phyloP scores from a whole-genome alignment of 345 rosid genomes.

The Lepidium sativum region DNA sequence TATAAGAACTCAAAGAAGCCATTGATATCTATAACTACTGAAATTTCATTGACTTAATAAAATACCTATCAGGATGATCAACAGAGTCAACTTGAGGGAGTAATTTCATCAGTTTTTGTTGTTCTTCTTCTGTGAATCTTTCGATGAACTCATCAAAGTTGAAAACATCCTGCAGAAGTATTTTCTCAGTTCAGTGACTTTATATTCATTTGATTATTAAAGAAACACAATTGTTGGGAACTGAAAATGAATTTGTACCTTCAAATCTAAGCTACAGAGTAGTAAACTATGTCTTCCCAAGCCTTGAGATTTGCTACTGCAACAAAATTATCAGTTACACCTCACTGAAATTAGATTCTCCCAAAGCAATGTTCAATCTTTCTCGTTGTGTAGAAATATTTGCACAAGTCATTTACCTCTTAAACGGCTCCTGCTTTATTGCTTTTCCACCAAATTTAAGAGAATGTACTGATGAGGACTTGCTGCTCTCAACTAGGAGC shows the following conservation, averaged over 20 bases:
- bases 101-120: conserved; percentile 56
- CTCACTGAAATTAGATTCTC: not conserved
- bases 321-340: conserved; percentile 10
- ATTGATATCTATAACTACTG: not conserved
- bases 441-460: conserved; percentile 17
- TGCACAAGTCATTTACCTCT: conserved; percentile 42
- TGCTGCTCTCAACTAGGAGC: conserved; percentile 68
- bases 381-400: not conserved
- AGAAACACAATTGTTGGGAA: not conserved
- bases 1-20: not conserved
- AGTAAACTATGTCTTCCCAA: conserved; percentile 52
- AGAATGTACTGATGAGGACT: conserved; percentile 21
- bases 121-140: conserved; percentile 66
- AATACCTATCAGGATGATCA: conserved; percentile 50
- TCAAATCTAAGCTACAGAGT: conserved; percentile 64
- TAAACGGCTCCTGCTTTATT: conserved; percentile 40
- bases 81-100: conserved; percentile 57
- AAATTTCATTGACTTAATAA: conserved; percentile 3
- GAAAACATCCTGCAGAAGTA: conserved; percentile 47
- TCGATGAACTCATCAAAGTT: conserved; percentile 69
- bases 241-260: conserved; percentile 38
- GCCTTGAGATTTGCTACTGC: conserved; percentile 64
- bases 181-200: not conserved
- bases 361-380: not conserved
- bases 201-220: not conserved